Conservation (phyloP, 306 rosid species). For the Cajanus cajan region DNA sequence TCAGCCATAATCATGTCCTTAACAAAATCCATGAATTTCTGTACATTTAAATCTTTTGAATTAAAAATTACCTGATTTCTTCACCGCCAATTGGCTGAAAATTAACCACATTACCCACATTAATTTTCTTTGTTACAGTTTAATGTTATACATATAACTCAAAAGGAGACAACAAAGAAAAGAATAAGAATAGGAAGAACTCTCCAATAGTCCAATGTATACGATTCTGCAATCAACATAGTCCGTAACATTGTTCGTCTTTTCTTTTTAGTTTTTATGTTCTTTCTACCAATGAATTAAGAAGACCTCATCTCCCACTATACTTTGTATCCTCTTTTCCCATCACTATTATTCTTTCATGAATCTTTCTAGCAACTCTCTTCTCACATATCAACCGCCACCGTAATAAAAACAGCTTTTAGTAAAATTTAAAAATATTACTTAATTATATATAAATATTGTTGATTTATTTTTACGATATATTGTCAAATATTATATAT, state of each 20-base stretch:
- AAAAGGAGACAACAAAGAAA: not conserved
- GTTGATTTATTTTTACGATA: too few species aligned
- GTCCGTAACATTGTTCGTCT: not conserved
- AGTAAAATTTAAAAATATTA: too few species aligned
- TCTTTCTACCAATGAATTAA: not conserved
- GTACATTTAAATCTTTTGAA: not conserved
- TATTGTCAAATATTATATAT: too few species aligned
- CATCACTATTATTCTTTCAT: not conserved
- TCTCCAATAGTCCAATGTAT: not conserved
- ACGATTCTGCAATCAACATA: not conserved
- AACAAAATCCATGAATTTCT: not conserved
- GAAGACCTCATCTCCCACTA: conserved; percentile 31
- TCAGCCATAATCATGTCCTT: not conserved
- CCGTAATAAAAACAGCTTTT: too few species aligned
- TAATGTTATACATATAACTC: not conserved
- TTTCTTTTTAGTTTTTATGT: not conserved
- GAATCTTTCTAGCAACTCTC: not conserved
- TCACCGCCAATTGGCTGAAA: not conserved
- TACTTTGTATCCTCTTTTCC: conserved; percentile 1
- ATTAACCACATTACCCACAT: not conserved
- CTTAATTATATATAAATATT: too few species aligned
- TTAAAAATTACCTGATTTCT: not conserved
- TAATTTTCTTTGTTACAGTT: not conserved
- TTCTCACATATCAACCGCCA: not conserved
- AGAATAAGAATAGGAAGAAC: not conserved